Evolutionary conservation across 1,284 basidiomycete genomes (phyloP), one percentile per base, ranked within the genome.

Genomic region (Kalmanozyma brasiliensis): DNA sequence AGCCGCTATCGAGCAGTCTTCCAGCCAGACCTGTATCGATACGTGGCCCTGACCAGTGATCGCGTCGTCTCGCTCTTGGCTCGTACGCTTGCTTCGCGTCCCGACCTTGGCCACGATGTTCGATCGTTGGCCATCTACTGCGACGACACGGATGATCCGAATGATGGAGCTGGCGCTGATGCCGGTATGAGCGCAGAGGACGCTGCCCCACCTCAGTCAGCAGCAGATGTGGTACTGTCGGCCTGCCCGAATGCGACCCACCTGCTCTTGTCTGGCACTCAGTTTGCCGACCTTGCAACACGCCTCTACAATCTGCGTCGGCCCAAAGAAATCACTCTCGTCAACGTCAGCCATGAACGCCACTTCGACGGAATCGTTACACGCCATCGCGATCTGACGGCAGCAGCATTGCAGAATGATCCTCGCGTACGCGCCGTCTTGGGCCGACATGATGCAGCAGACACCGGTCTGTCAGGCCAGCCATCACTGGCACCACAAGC

Each of bases 331-430:
- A 24, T 65, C 33, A 58, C 52, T 7, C 49, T 70, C 23, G 38
- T 70, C 49, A 52, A 57, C 19, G 49, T 70, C 26, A 32, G n/a
- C 10, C 29, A 35, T 1, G 34, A 37, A 9, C 32, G 46, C 9
- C 52, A 65, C n/a, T 36, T 70, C 11, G 35, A 58, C 14, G 67
- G 67, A 8, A 38, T 70, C 24, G 58, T 58, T 17, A 45, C 47
- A 11, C 62, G 67, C 8, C 67, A 70, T 36, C 67, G 67, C 30
- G 52, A 65, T 19, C 49, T 60, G 10, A 55, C 51, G 20, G 49
- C 67, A 4, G 62, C 48, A 13, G 49, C 49, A 8, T 48, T 70
- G 13, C 57, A 65, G 41, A 45, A 52, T 23, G 53, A 70, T 26
- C 62, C 67, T 14, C 45, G 53, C 4, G 61, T 70, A 8, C 57